These are phyloP conservation scores for Ophiostoma sp. DNA, from an alignment of 2,329 filamentous ascomycete genomes.

Conservation along the genomic window DNA sequence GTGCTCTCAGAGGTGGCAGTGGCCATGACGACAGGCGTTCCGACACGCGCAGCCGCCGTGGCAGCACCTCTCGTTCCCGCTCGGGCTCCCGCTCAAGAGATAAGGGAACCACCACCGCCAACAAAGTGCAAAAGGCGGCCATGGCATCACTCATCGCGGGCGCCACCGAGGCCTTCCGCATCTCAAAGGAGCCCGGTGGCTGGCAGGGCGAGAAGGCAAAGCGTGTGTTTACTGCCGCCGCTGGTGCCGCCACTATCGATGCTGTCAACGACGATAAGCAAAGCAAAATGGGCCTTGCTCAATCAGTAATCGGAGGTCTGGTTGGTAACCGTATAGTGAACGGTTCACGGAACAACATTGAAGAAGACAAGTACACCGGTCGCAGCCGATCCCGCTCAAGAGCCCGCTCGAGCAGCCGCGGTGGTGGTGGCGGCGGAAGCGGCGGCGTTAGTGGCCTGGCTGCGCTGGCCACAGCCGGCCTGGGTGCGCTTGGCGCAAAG, in stretches of 20 bases:
- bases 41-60: slow-evolving; percentile 45
- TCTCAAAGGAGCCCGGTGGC: slow-evolving; percentile 79
- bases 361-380: slow-evolving; percentile 53
- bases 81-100: slow-evolving; percentile 47
- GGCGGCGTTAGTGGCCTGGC: slow-evolving; percentile 51
- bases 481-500: slow-evolving; percentile 58
- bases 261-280: slow-evolving; percentile 66
- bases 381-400: slow-evolving; percentile 66
- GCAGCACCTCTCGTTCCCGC: slow-evolving; percentile 35
- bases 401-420: slow-evolving; percentile 40
- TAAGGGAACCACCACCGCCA: slow-evolving; percentile 43
- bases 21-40: slow-evolving; percentile 37
- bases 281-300: slow-evolving; percentile 76
- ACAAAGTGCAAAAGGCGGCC: slow-evolving; percentile 75
- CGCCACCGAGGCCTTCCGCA: slow-evolving; percentile 85
- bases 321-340: slow-evolving; percentile 82
- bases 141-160: slow-evolving; percentile 87
- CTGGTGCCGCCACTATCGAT: slow-evolving; percentile 80
- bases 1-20: slow-evolving; percentile 49
- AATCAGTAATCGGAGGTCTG: slow-evolving; percentile 83
- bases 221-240: slow-evolving; percentile 81
- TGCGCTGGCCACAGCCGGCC: slow-evolving; percentile 56
- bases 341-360: slow-evolving; percentile 64
- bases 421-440: slow-evolving; percentile 36
- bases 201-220: slow-evolving; percentile 92